Base-by-base conservation (phyloP, 345 rosid species). In the Aurinia saxatilis region DNA sequence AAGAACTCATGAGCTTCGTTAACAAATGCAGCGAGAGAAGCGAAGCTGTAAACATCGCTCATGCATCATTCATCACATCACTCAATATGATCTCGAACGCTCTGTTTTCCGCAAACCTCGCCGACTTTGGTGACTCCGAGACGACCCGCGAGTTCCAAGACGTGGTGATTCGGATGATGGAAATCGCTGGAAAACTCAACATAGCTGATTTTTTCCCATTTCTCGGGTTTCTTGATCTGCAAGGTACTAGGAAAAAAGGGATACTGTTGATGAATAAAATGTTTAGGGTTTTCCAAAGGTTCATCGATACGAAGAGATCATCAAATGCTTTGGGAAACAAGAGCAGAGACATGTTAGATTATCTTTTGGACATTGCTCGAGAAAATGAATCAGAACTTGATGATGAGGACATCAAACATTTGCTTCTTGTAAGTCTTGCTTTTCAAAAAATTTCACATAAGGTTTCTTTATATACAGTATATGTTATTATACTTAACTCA, bases 31-130 rank as follows among this genome's bases (percentile, higher is more conserved):
- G 78, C 52, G 44, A 41, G 8, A 45, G 46, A 13, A 57, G 77
- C 3, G 37, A 36, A 18, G 66, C 78, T 30, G 67, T 82, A 17
- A 66, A 70, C 40, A 63, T 80, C 0, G 74, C 82, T 37, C 56
- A 39, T 8, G 57, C 51, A 13, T 35, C 68, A 21, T 70, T 70
- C 50, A 8, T 46, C 19, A 70, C 68, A 42, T 52, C 56, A 14
- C 67, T 62, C 46, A 70, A 70, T 37, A 46, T 54, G 31, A 61
- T 70, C 35, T 70, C 74, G 1, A 62, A 62, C 44, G 21, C 52
- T 45, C 13, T 62, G 42, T 70, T 62, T 38, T 70, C 74, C 49
- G 48, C 60, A 44, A 15, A 62, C 60, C 53, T 70, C 35, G 57
- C 51, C 12, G 21, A 5, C 14, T 50, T 36, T 8, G 52, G 50